Evolutionary conservation across 768 basidiomycete species (phyloP).

Genomic region (Leccinum boreale): DNA sequence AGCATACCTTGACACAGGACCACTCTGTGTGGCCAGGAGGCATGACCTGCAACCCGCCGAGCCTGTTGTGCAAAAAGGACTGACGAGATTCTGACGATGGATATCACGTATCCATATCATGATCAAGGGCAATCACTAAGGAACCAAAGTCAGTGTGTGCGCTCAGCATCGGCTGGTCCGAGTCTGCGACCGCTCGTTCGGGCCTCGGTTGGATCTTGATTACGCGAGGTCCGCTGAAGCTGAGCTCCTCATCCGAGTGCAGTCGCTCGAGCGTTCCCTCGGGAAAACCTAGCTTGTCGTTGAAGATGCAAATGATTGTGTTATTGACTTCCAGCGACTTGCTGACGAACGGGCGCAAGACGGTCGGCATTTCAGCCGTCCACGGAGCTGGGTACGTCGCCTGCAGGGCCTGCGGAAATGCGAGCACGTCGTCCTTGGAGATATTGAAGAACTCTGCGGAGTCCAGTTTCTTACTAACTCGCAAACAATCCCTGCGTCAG

Average conservation of each 20-base stretch:
- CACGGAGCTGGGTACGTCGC: slow-evolving; percentile 57
- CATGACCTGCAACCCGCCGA: no score
- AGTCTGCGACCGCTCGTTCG: no score
- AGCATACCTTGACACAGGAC: no score
- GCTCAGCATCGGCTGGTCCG: slow-evolving; percentile 33
- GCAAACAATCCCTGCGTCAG: not conserved
- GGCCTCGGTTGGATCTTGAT: slow-evolving; percentile 46
- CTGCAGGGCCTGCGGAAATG: slow-evolving; percentile 51
- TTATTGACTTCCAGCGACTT: slow-evolving; percentile 57
- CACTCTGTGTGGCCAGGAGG: no score
- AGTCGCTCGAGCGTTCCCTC: slow-evolving; percentile 40
- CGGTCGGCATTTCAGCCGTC: slow-evolving; percentile 45
- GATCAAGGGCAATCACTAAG: no score
- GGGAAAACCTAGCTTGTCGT: slow-evolving; percentile 35
- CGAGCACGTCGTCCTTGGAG: slow-evolving; percentile 64
- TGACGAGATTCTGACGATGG: no score
- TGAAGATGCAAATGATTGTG: slow-evolving; percentile 41
- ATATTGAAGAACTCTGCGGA: slow-evolving; percentile 63
- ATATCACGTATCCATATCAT: no score
- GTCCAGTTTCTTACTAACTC: slow-evolving; percentile 34
- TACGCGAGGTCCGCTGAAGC: slow-evolving; percentile 56
- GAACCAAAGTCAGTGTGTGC: no score
- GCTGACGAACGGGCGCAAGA: slow-evolving; percentile 50
- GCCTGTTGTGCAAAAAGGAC: no score
- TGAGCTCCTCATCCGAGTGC: slow-evolving; percentile 45